A percentile compares a stretch with the other conserved stretches of the same genome.
phyloP scores from a whole-genome alignment of 768 basidiomycete species.

The Megacollybia marginata region DNA sequence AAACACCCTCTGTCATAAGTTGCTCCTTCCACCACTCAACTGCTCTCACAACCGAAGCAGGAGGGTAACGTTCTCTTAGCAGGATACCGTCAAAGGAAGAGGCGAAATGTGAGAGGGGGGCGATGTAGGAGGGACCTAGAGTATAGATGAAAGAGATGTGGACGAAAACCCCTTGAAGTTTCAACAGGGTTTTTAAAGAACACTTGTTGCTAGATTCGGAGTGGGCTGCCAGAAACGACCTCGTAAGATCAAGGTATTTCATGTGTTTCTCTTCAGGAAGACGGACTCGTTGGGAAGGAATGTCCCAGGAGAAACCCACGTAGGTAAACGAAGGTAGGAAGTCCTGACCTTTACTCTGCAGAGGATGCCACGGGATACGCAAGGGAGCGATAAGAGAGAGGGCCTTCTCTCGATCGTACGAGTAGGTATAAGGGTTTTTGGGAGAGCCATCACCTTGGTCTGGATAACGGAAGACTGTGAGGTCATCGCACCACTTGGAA shows the following conservation, averaged over 20 bases:
- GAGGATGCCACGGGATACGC: not conserved
- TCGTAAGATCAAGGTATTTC: too few relatives aligned
- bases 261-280: conserved; percentile 18
- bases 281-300: conserved; percentile 13
- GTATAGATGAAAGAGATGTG: conserved; percentile 13
- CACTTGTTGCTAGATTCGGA: conserved; percentile 3
- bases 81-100: too few relatives aligned
- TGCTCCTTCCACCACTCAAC: conserved; percentile 22
- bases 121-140: conserved; percentile 20
- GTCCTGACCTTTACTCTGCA: conserved; percentile 14
- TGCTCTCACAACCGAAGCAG: conserved; percentile 12
- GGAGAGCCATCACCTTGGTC: not conserved
- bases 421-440: not conserved
- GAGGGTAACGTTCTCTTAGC: too few relatives aligned
- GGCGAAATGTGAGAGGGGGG: conserved; percentile 18
- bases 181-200: conserved; percentile 9
- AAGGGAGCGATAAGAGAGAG: not conserved
- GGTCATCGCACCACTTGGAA: too few relatives aligned
- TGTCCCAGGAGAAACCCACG: conserved; percentile 23
- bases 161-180: not conserved
- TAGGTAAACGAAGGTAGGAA: conserved; percentile 14
- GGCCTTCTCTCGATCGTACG: not conserved
- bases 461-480: conserved; percentile 3
- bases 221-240: conserved; percentile 10
- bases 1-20: conserved; percentile 1